Conservation (phyloP, 805 yeast species). For the Wickerhamomyces queroliae region DNA sequence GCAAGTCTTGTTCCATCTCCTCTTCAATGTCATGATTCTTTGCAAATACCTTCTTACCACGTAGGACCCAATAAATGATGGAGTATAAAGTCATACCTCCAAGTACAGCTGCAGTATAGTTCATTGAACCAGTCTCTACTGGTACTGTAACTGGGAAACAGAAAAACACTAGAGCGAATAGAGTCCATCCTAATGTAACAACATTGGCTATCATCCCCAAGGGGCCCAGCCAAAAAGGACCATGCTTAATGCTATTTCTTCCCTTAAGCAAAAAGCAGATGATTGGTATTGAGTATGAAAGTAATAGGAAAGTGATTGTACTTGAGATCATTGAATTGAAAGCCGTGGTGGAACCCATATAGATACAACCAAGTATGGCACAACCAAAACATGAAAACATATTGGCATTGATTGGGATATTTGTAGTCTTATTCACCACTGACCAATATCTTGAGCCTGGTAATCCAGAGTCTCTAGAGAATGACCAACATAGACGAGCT, state of each 20-base stretch:
- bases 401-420: conserved; percentile 58
- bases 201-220: conserved; percentile 46
- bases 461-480: conserved; percentile 59
- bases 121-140: conserved; percentile 56
- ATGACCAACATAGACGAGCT: conserved; percentile 63
- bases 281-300: conserved; percentile 55
- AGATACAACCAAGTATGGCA: conserved; percentile 53
- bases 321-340: conserved; percentile 60
- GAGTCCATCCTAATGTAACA: conserved; percentile 49
- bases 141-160: conserved; percentile 64
- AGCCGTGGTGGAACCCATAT: conserved; percentile 62
- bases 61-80: conserved; percentile 46
- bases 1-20: conserved; percentile 10
- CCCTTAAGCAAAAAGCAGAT: conserved; percentile 41
- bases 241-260: conserved; percentile 47
- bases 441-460: conserved; percentile 49
- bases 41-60: conserved; percentile 29
- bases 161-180: conserved; percentile 54
- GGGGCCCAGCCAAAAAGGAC: conserved; percentile 64
- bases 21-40: conserved; percentile 21
- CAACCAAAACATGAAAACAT: conserved; percentile 46
- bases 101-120: conserved; percentile 58
- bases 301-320: conserved; percentile 49
- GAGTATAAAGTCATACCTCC: conserved; percentile 40
- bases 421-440: conserved; percentile 37